A percentile compares a stretch with the other conserved stretches of the same genome.
phyloP scores from a whole-genome alignment of 1,139 yeast species.

The Taiozyma onychis region DNA sequence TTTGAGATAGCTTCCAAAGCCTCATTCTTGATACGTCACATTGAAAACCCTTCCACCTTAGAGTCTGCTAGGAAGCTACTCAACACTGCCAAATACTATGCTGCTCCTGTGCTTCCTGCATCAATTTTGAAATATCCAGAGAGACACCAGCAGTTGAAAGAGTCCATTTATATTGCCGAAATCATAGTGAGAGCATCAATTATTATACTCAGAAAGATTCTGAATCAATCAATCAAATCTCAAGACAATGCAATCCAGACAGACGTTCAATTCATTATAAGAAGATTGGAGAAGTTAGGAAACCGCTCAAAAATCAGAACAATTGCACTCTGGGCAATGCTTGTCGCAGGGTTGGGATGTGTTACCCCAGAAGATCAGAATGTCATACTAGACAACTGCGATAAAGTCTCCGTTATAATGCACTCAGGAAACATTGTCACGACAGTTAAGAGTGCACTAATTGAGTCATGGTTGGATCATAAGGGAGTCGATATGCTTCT shows the following conservation, averaged over 20 bases:
- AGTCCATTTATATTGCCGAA: conserved; percentile 16
- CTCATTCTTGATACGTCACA: conserved; percentile 32
- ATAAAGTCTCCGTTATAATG: neutral
- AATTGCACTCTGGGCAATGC: conserved; percentile 15
- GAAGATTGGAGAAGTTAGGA: conserved; percentile 3
- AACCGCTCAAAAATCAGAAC: conserved; percentile 8
- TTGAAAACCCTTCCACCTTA: conserved; percentile 10
- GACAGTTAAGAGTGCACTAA: neutral
- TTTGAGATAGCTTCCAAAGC: conserved; percentile 37
- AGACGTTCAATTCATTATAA: conserved; percentile 8
- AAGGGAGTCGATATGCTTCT: neutral
- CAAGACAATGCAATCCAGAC: conserved; percentile 10
- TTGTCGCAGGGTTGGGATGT: conserved; percentile 13
- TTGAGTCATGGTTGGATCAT: neutral
- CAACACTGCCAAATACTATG: conserved; percentile 14
- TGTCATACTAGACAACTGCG: neutral
- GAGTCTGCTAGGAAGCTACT: conserved; percentile 11
- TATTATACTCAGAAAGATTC: conserved; percentile 14
- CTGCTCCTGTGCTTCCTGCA: conserved; percentile 15
- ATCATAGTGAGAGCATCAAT: conserved; percentile 14
- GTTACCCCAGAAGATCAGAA: neutral
- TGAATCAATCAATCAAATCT: conserved; percentile 5
- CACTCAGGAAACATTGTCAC: neutral
- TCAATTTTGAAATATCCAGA: conserved; percentile 7
- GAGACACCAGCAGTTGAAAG: conserved; percentile 12